Evolutionary conservation across 2,329 filamentous ascomycete species (phyloP), one percentile per base, ranked within the genome.

Genomic region (Penicillium sp.): DNA sequence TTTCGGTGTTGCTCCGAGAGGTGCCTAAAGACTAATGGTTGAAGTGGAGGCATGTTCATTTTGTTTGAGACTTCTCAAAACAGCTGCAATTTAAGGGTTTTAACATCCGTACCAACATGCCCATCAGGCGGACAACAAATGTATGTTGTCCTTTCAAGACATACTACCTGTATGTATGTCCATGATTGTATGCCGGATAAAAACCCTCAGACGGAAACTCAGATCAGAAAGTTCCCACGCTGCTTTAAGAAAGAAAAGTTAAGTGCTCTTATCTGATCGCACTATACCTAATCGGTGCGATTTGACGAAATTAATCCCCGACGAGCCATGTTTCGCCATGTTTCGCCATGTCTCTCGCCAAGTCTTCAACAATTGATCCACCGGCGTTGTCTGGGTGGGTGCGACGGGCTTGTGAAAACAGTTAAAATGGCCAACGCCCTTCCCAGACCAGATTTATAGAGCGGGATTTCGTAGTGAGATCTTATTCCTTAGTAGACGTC

Each of bases 211-310:
- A 45, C 3, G 12, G 2, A 16, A 32, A 32, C n/a, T 9, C 9
- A 6, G 23, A 37, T 21, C 18, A 23, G 21, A 6, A 15, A 9
- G 16, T 25, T 16, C 15, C 34, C 15, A 15, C 4, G 13, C 21
- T 16, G 13, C 13, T 9, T 9, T 21, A 34, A 38, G 45, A 10
- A 48, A 38, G 34, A 29, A 37, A 44, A 39, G 23, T 25, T 29
- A 23, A 29, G 34, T n/a, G 13, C 15, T 46, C 50, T 52, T 52
- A 52, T 52, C 50, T 40, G 50, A 52, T 52, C 27, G 50, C 42
- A 35, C 50, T 52, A 52, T 10, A 27, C 42, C 42, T 23, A 18
- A 40, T 52, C 12, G n/a, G 35, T 38, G 3, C 27, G 6, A 18
- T 5, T 38, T 15, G 34, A 46, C 23, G 50, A 52, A 52, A 52